phyloP scores from a whole-genome alignment of 352 stramenopile genomes.

The Phytopythium kandeliae region DNA sequence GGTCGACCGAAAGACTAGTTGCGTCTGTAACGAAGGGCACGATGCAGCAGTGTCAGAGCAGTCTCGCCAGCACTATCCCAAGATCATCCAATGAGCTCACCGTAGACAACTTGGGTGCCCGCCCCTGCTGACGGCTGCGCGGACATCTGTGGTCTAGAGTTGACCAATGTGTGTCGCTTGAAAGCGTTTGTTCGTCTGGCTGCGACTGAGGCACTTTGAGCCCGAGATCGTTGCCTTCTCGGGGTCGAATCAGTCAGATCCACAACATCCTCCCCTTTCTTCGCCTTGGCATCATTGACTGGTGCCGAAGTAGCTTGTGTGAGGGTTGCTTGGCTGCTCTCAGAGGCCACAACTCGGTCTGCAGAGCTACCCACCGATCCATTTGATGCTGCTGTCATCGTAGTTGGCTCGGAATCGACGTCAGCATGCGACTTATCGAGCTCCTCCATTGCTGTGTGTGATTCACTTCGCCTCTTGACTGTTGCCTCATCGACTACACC shows the following conservation, averaged over 20 bases:
- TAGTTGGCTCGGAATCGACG: too few species aligned
- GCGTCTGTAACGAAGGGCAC: background rate
- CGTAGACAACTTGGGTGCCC: background rate
- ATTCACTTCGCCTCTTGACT: too few species aligned
- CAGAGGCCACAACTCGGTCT: background rate
- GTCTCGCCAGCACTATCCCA: background rate
- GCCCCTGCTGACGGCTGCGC: background rate
- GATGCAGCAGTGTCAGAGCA: background rate
- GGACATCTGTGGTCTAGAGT: background rate
- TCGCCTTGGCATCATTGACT: too few species aligned
- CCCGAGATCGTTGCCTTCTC: background rate
- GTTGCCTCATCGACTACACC: background rate
- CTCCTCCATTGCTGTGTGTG: too few species aligned
- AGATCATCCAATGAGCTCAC: background rate
- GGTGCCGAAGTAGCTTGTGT: too few species aligned
- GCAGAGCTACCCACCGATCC: too few species aligned
- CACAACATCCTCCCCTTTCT: too few species aligned
- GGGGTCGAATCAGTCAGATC: background rate
- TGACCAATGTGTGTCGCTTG: background rate
- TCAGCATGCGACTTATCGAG: background rate
- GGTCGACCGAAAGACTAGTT: background rate
- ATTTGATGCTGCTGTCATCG: background rate
- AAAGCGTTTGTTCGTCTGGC: slow-evolving; percentile 1
- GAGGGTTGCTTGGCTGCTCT: background rate
- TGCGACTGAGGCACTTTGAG: background rate